Evolutionary conservation across 257 asterid genomes (phyloP).

Genomic region (Rhazya stricta): DNA sequence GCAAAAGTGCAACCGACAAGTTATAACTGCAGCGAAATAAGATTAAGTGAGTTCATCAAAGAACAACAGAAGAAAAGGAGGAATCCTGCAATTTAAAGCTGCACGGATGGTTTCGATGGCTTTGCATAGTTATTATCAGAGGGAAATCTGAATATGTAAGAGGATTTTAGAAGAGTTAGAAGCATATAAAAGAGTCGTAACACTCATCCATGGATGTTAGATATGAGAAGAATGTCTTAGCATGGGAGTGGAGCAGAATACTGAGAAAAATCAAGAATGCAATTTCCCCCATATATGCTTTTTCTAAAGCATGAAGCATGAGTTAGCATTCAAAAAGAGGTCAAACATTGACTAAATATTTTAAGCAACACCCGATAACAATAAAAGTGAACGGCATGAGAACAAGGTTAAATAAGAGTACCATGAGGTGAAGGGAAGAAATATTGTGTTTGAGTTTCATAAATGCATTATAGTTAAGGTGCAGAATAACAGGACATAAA

Average conservation of each 20-base stretch:
- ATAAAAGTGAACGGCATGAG: neutral
- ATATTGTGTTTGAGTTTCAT: neutral
- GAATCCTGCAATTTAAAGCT: neutral
- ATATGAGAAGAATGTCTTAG: neutral
- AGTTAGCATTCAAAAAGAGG: neutral
- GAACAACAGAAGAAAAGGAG: neutral
- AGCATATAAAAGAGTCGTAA: neutral
- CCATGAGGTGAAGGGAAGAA: neutral
- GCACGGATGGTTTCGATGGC: neutral
- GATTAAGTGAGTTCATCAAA: neutral
- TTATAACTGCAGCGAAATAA: constrained; percentile 1
- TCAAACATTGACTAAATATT: neutral
- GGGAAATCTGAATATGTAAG: neutral
- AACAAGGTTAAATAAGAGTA: neutral
- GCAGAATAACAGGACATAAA: neutral
- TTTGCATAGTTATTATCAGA: neutral
- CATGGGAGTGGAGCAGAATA: neutral
- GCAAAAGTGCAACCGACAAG: constrained; percentile 21
- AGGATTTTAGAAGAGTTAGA: neutral
- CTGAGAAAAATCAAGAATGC: neutral
- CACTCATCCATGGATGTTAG: neutral
- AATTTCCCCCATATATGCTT: neutral
- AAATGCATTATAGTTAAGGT: no score
- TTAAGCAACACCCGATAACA: neutral
- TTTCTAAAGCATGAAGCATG: neutral